These are phyloP conservation scores for Cryomyces minteri DNA, from an alignment of 495 filamentous ascomycete species.

Conservation along the genomic window DNA sequence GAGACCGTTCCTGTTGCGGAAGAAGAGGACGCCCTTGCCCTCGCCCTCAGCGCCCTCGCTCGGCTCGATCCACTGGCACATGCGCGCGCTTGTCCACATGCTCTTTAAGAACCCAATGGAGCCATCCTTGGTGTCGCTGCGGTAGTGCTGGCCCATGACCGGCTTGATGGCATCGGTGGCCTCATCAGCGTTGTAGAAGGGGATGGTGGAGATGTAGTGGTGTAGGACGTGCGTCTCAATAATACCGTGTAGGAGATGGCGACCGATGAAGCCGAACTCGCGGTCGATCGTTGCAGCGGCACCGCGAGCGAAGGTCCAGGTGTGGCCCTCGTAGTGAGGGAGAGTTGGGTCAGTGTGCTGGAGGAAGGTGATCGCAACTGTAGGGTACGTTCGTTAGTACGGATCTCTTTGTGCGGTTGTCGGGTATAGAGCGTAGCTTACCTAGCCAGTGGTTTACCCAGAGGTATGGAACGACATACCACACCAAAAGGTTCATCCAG, in stretches of 20 bases:
- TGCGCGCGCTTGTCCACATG: constrained; percentile 44
- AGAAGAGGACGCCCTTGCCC: constrained; percentile 48
- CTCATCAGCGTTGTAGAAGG: constrained; percentile 84
- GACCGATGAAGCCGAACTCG: constrained; percentile 77
- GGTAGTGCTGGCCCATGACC: constrained; percentile 70
- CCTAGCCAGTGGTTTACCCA: constrained; percentile 98
- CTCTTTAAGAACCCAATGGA: constrained; percentile 34
- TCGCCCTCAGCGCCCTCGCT: constrained; percentile 35
- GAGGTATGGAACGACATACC: constrained; percentile 88
- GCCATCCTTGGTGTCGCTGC: constrained; percentile 41
- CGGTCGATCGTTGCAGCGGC: constrained; percentile 78
- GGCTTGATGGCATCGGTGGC: constrained; percentile 66
- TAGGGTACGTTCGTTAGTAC: constrained; percentile 3
- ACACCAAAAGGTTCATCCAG: constrained; percentile 69
- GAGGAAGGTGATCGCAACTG: constrained; percentile 48
- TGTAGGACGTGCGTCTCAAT: constrained; percentile 86
- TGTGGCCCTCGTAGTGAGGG: constrained; percentile 58
- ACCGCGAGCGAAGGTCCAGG: constrained; percentile 76
- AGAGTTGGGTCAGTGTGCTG: constrained; percentile 78
- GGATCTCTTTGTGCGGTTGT: background rate
- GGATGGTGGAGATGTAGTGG: constrained; percentile 71
- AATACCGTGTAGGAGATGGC: constrained; percentile 74
- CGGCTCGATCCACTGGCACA: constrained; percentile 61
- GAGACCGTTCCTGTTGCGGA: constrained; percentile 49
- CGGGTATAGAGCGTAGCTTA: constrained; percentile 22